These are phyloP conservation scores for Funneliformis mosseae DNA, from an alignment of 192 early-diverging fungal genomes.

Conservation along the genomic window DNA sequence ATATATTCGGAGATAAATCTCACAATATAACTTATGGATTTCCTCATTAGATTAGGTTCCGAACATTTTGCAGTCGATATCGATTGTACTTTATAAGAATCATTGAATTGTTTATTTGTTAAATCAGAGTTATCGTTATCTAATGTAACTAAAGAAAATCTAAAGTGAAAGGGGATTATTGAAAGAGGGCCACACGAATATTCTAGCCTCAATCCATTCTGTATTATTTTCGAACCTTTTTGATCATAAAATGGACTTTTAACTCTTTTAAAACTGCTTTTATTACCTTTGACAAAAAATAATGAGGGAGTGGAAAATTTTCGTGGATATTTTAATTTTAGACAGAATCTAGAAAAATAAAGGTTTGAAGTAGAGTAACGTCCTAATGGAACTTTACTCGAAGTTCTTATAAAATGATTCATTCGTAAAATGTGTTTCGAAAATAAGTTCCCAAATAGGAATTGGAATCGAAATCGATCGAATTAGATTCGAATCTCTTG, in stretches of 20 bases:
- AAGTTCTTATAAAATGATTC: background rate
- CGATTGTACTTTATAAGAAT: background rate
- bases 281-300: background rate
- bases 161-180: background rate
- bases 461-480: too few species aligned
- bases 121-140: background rate
- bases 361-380: background rate
- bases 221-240: background rate
- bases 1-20: constrained; percentile 51
- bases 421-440: too few species aligned
- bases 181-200: background rate
- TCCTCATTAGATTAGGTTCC: background rate
- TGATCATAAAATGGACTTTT: background rate
- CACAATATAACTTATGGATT: constrained; percentile 29
- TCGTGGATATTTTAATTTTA: background rate
- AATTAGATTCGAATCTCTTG: too few species aligned
- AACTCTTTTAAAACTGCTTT: background rate
- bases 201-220: background rate
- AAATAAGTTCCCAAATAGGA: too few species aligned
- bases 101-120: background rate
- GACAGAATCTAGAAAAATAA: background rate
- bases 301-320: background rate
- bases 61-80: background rate
- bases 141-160: background rate
- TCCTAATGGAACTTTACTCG: background rate